A percentile compares a stretch with the other conserved stretches of the same genome.
phyloP scores from a whole-genome alignment of 2,329 filamentous ascomycete genomes.

The Xylariaceae sp. region DNA sequence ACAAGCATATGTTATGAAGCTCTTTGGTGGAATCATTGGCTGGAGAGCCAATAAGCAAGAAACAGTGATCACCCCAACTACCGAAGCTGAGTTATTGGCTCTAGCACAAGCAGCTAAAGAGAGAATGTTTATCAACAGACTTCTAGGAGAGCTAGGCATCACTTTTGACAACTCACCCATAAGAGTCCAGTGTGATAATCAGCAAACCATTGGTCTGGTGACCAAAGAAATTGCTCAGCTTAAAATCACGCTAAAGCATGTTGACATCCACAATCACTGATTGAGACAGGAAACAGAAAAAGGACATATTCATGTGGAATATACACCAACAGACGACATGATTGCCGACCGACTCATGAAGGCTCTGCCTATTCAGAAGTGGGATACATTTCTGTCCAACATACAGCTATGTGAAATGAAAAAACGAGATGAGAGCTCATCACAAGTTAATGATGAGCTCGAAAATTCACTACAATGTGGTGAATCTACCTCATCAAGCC shows the following conservation, averaged over 20 bases:
- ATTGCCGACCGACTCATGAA: neutral
- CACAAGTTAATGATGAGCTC: no score
- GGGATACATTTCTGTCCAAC: neutral
- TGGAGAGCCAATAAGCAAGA: slow-evolving; percentile 4
- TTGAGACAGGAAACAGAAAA: neutral
- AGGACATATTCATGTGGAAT: neutral
- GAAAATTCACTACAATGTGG: no score
- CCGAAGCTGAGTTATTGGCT: slow-evolving; percentile 1
- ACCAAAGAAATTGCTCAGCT: neutral
- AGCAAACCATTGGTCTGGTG: slow-evolving; percentile 2
- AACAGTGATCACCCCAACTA: slow-evolving; percentile 2
- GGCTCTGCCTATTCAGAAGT: neutral
- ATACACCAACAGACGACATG: neutral
- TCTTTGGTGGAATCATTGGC: slow-evolving; percentile 3
- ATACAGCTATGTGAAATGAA: no score
- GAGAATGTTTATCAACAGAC: neutral
- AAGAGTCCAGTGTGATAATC: slow-evolving; percentile 1
- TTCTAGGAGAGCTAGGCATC: slow-evolving; percentile 1
- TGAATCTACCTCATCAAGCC: no score
- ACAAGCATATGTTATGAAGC: slow-evolving; percentile 2
- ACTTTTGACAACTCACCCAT: neutral
- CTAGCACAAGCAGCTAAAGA: slow-evolving; percentile 7
- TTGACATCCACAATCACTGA: slow-evolving; percentile 5
- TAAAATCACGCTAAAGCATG: neutral
- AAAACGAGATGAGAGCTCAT: no score